A percentile compares a stretch with the other conserved stretches of the same genome.
Conservation (phyloP, 352 stramenopile genomes). For the Thalassiosira exigua region DNA sequence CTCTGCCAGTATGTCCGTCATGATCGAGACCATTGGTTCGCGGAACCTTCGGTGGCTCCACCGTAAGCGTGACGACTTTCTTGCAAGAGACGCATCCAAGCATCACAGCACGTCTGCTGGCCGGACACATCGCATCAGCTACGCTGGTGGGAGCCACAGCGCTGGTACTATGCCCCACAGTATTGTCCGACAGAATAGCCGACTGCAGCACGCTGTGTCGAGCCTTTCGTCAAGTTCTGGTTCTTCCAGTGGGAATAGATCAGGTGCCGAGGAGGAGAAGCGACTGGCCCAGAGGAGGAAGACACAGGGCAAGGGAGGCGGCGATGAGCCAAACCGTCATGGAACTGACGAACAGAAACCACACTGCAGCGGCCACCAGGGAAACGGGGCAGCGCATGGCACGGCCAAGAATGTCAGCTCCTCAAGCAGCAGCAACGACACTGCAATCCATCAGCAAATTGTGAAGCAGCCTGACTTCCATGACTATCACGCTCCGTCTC, state of each 20-base stretch:
- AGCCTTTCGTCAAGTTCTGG: conserved; percentile 77
- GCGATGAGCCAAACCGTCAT: conserved; percentile 4
- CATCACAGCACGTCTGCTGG: not conserved
- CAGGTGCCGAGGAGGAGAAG: conserved; percentile 53
- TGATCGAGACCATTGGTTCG: conserved; percentile 81
- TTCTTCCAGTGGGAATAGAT: conserved; percentile 57
- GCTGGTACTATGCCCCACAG: conserved; percentile 58
- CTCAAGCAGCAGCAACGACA: conserved; percentile 69
- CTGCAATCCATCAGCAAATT: conserved; percentile 13
- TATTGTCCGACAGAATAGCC: conserved; percentile 58
- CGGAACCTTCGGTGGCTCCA: conserved; percentile 73
- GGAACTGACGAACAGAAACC: conserved; percentile 4
- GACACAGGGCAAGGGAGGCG: conserved; percentile 7
- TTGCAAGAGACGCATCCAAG: conserved; percentile 47
- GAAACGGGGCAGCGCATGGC: not conserved
- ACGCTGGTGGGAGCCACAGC: conserved; percentile 6
- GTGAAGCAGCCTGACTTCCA: conserved; percentile 58
- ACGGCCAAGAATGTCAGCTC: conserved; percentile 71
- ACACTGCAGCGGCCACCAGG: not conserved
- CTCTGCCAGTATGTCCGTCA: conserved; percentile 72
- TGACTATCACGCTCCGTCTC: conserved; percentile 76
- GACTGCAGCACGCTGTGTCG: conserved; percentile 71
- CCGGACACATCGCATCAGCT: not conserved
- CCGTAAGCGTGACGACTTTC: conserved; percentile 77
- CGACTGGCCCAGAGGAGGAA: conserved; percentile 27